Percentiles rank a stretch among this genome's conserved stretches.
Conservation (phyloP, 2,329 filamentous ascomycete genomes). For the Colletotrichum sp. region DNA sequence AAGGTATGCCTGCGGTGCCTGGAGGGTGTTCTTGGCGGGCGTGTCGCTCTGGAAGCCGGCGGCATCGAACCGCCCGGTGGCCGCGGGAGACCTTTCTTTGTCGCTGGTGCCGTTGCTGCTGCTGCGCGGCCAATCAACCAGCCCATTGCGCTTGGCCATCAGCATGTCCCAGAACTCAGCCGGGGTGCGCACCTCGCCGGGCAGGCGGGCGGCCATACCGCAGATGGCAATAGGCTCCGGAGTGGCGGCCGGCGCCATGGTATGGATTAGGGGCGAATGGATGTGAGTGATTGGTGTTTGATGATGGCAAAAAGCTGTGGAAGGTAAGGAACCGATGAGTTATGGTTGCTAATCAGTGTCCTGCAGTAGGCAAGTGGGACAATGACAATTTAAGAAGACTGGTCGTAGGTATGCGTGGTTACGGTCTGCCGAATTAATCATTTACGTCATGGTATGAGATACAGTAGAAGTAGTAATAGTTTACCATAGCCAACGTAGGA, state of each 20-base stretch:
- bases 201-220: conserved; percentile 34
- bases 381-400: background rate
- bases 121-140: conserved; percentile 8
- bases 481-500: background rate
- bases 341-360: background rate
- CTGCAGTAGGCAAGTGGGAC: background rate
- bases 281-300: background rate
- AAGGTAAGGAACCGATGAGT: background rate
- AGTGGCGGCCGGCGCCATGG: background rate
- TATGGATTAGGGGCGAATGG: background rate
- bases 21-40: conserved; percentile 1
- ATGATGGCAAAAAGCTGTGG: background rate
- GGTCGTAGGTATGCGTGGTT: background rate
- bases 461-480: background rate
- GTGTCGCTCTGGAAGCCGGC: conserved; percentile 15
- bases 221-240: conserved; percentile 31
- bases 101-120: background rate
- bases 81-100: conserved; percentile 15
- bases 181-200: conserved; percentile 28
- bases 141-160: conserved; percentile 26
- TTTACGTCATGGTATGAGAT: background rate
- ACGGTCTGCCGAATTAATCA: background rate
- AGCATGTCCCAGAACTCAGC: conserved; percentile 35
- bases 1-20: background rate
- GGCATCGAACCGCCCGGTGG: conserved; percentile 20